Evolutionary conservation across 2,329 filamentous ascomycete genomes (phyloP), one percentile per base, ranked within the genome.

Genomic region (Chaetomiaceae sp.): DNA sequence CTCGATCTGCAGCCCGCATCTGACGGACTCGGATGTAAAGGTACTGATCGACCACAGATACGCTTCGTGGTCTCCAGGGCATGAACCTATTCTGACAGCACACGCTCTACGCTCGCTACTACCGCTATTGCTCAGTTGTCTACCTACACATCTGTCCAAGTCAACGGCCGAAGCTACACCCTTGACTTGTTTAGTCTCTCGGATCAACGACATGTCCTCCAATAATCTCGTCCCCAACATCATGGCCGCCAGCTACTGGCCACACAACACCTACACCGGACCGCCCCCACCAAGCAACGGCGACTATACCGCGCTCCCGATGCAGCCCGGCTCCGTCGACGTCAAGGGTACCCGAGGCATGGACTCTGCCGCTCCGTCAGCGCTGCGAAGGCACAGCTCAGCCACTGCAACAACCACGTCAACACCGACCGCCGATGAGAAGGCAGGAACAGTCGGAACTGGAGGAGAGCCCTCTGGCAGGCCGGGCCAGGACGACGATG

Each of bases 171-270:
- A 15, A 8, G 9, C 6, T 9, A 3, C 4, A 29, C n/a, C 0
- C 15, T 15, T 12, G 27, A 4, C 19, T 49, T 17, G 12, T 40
- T 12, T 12, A 8, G 22, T 22, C 14, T 22, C 6, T 20, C 17
- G 9, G 19, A n/a, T 9, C 22, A 2, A 14, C 9, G 17, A 23
- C 11, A 51, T 55, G 53, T 37, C 19, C 3, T 33, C 19, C 3
- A 34, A 51, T 17, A 27, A 47, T 20, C 42, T 6, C 37, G 19
- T 43, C 11, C 31, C 42, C 9, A 43, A 51, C 8, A 19, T 38
- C 27, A 47, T 47, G 31, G 40, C 47, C 4, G 29, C 37, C 43
- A 47, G 31, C 25, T 48, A 43, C 47, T 55, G 46, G 49, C 33
- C 50, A 1, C 53, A 47, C 36, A 19, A 37, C 9, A n/a, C 31